Percentiles rank a stretch among this genome's conserved stretches.
Conservation (phyloP, 805 yeast genomes). For the Pichia insulana region DNA sequence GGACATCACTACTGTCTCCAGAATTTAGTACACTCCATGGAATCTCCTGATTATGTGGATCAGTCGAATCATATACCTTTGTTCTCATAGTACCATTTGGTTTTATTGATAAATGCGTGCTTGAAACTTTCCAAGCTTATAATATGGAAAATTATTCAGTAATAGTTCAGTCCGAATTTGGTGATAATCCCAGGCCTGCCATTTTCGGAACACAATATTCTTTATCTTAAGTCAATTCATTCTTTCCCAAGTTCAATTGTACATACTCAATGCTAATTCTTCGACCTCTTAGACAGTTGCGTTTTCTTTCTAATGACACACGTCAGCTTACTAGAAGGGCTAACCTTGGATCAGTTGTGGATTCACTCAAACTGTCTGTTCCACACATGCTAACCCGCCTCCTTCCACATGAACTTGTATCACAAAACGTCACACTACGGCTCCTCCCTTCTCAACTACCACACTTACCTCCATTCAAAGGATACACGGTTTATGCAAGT, state of each 20-base stretch:
- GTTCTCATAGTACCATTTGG: slow-evolving; percentile 1
- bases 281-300: not conserved
- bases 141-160: too few species aligned
- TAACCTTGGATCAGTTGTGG: slow-evolving; percentile 48
- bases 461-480: slow-evolving; percentile 47
- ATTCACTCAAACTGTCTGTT: slow-evolving; percentile 36
- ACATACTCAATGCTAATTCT: not conserved
- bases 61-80: slow-evolving; percentile 32
- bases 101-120: not conserved
- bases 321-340: slow-evolving; percentile 30
- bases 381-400: slow-evolving; percentile 42
- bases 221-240: too few species aligned
- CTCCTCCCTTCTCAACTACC: slow-evolving; percentile 49
- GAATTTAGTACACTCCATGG: slow-evolving; percentile 16
- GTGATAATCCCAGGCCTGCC: too few species aligned
- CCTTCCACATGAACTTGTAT: slow-evolving; percentile 36
- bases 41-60: slow-evolving; percentile 33
- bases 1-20: not conserved
- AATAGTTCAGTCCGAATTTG: too few species aligned
- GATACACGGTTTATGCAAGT: slow-evolving; percentile 46
- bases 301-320: slow-evolving; percentile 1
- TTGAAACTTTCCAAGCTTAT: too few species aligned
- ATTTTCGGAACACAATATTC: too few species aligned
- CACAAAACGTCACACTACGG: slow-evolving; percentile 41
- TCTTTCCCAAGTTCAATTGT: not conserved